phyloP scores from a whole-genome alignment of 768 basidiomycete species.

The Leccinum imitatum region DNA sequence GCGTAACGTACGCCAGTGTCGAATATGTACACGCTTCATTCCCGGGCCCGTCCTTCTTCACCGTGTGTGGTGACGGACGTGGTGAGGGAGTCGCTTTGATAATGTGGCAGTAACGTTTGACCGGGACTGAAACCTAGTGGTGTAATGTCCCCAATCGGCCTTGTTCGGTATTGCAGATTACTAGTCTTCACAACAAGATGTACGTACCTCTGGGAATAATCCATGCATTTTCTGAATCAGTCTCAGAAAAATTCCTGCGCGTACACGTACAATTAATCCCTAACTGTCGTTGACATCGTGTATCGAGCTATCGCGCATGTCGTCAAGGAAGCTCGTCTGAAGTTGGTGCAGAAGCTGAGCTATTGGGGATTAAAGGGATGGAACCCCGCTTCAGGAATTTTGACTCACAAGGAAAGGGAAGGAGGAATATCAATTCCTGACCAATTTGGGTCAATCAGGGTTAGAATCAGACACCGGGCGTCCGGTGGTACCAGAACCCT shows the following conservation, averaged over 20 bases:
- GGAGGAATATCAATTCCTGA: neutral
- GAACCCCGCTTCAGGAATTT: slow-evolving; percentile 1
- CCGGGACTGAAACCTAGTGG: neutral
- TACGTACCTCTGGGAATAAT: neutral
- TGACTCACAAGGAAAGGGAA: neutral
- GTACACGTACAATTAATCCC: slow-evolving; percentile 15
- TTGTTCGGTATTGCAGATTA: neutral
- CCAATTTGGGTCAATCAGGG: slow-evolving; percentile 9
- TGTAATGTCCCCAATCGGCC: neutral
- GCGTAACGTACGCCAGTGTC: neutral
- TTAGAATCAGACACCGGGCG: neutral
- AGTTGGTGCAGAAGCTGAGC: neutral
- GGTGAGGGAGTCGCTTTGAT: neutral
- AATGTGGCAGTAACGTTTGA: slow-evolving; percentile 1
- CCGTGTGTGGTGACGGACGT: neutral
- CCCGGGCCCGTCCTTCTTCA: slow-evolving; percentile 1
- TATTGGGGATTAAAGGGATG: neutral
- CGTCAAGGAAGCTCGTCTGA: neutral
- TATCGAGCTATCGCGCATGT: slow-evolving; percentile 3
- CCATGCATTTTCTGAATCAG: neutral
- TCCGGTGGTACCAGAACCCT: slow-evolving; percentile 2
- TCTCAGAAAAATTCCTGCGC: neutral
- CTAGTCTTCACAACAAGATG: neutral
- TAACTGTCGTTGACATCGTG: neutral
- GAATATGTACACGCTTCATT: slow-evolving; percentile 8